Base-by-base conservation (phyloP, 2,329 filamentous ascomycete genomes). In the Cladophialophora carrionii region DNA sequence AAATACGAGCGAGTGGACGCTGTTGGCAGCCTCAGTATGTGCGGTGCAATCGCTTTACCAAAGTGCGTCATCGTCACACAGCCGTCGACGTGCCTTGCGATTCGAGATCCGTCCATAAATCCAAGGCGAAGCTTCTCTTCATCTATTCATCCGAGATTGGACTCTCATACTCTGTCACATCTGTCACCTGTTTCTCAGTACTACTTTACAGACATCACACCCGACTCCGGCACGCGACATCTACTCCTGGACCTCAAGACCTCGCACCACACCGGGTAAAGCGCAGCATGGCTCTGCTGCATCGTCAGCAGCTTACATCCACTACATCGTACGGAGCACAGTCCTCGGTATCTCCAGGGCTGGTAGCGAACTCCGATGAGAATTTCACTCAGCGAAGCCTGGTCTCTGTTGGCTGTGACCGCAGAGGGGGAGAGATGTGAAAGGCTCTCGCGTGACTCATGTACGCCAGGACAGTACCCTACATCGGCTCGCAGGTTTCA, bases 231-330 rank as follows among this genome's bases (percentile, higher is more conserved):
- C 9, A 5, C 46, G 20, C 48, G 48, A 52, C 6, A 26, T n/a
- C 22, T 17, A 2, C 20, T 4, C 10, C 20, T 2, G 22, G 5
- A 26, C 14, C 20, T 52, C 22, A n/a, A 52, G 48, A 52, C 48
- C 26, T 52, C 14, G 48, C 48, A 12, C 48, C 48, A 20, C 48
- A 52, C 14, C 1, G 48, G 22, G 48, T 26, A 52, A 52, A 52
- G 48, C 20, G 48, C 48, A 26, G 26, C 17, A 26, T 26, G 48
- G 26, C 14, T 26, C 22, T 43, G 17, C 48, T 26, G 48, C 48
- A 52, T 52, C 48, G 48, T 26, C 48, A 52, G 48, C 48, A 52
- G 3, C 22, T 14, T 24, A 20, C 22, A 52, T 52, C 48, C 48
- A 24, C 48, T 12, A 14, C n/a, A n/a, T n/a, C n/a, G n/a, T n/a